Base-by-base conservation (phyloP, 2,329 filamentous ascomycete genomes). In the Pseudopyrenochaeta lycopersici region DNA sequence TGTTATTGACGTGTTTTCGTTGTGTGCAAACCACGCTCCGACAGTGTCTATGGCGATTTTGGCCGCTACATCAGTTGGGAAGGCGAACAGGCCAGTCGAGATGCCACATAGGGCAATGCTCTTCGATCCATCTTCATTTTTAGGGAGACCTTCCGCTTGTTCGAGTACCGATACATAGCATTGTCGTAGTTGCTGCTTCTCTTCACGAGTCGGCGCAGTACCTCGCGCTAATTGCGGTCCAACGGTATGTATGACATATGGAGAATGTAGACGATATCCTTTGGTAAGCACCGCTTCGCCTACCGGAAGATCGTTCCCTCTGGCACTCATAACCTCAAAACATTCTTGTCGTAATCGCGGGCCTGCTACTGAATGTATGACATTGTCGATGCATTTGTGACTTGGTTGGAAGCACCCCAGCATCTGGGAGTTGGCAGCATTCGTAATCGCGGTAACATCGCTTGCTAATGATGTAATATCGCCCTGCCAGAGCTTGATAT, bases 301-400 rank as follows among this genome's bases (percentile, higher is more conserved):
- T 2, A 58, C 53, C 1, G 63, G 56, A 11, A 75, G 54, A 4
- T 65, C 58, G n/a, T 31, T 45, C 6, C 56, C 60, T 35, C 67
- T 65, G 2, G 46, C 31, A 1, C 46, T 46, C 64, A 74, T 73
- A 14, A 67, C 48, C 1, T 58, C 56, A 38, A 53, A 54, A 46
- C 72, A 77, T 45, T 67, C 70, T 7, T 70, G 51, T 18, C 75
- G 63, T 4, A 77, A 49, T 11, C 66, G 57, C 2, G 73, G 73
- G 0, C 71, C 73, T 1, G 73, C 71, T 17, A 53, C 57, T 0
- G 66, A 58, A 49, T 77, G 73, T 36, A 76, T 76, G 1, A 70
- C 65, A 43, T 76, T 75, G 54, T 76, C 74, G 44, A 76, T 76
- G 45, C 74, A 76, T 15, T 55, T 63, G 42, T 75, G 73, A 1